A percentile compares a stretch with the other conserved stretches of the same genome.
Evolutionary conservation across 1,139 yeast genomes (phyloP).

Genomic region (Geotrichum histeridarum): DNA sequence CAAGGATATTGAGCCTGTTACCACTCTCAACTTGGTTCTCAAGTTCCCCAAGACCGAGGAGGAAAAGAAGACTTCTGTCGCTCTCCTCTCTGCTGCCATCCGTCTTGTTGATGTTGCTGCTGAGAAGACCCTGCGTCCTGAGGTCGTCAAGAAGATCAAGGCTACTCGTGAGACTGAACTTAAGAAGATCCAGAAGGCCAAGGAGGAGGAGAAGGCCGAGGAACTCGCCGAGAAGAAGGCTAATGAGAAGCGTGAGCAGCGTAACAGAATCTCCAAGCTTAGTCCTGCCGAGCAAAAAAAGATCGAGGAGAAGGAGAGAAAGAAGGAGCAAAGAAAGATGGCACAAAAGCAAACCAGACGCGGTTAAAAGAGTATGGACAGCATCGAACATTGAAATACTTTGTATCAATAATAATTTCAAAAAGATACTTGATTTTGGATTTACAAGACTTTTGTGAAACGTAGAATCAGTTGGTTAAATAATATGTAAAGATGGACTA

Average conservation of each 20-base stretch:
- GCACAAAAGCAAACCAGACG: slow-evolving; percentile 41
- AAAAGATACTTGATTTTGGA: background rate
- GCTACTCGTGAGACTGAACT: slow-evolving; percentile 69
- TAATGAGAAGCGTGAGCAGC: slow-evolving; percentile 58
- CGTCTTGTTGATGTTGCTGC: slow-evolving; percentile 51
- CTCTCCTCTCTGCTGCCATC: slow-evolving; percentile 50
- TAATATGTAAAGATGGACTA: background rate
- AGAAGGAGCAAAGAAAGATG: slow-evolving; percentile 50
- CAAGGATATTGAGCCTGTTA: slow-evolving; percentile 49
- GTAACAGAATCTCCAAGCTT: slow-evolving; percentile 51
- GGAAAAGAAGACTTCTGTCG: slow-evolving; percentile 46
- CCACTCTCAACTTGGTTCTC: slow-evolving; percentile 53
- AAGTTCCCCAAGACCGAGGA: slow-evolving; percentile 44
- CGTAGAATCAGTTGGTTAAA: too few relatives aligned
- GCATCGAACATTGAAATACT: too few relatives aligned
- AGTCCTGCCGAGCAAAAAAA: slow-evolving; percentile 61
- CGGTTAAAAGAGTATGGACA: slow-evolving; percentile 13
- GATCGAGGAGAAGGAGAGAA: slow-evolving; percentile 65
- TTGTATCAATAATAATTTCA: background rate
- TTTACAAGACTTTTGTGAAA: too few relatives aligned
- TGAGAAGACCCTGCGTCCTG: slow-evolving; percentile 47
- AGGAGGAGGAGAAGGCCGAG: slow-evolving; percentile 62
- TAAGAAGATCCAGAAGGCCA: slow-evolving; percentile 52
- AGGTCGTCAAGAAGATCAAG: slow-evolving; percentile 67
- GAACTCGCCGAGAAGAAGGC: slow-evolving; percentile 63